A percentile compares a stretch with the other conserved stretches of the same genome.
These are phyloP conservation scores for Allomyces macrogynus DNA, from an alignment of 192 early-diverging fungal genomes.

Conservation along the genomic window DNA sequence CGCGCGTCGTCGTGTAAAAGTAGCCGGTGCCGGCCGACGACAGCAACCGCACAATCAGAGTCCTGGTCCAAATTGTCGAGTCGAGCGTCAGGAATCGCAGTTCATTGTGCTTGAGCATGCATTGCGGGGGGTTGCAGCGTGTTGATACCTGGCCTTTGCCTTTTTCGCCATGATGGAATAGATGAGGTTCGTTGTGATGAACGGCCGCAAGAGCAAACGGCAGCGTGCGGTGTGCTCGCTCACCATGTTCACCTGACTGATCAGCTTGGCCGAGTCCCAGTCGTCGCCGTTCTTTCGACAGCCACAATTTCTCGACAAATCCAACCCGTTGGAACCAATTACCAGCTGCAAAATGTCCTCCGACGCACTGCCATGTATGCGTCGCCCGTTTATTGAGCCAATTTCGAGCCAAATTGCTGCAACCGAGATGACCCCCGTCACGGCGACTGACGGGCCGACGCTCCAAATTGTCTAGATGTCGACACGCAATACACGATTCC, in stretches of 20 bases:
- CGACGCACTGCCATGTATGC: not conserved
- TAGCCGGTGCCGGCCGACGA: constrained; percentile 80
- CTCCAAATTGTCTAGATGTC: not conserved
- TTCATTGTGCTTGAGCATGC: not conserved
- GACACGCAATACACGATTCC: not conserved
- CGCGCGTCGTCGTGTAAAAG: constrained; percentile 63
- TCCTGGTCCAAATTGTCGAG: constrained; percentile 18
- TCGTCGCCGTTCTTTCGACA: too few species aligned
- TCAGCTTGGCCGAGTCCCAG: too few species aligned
- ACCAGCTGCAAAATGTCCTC: not conserved
- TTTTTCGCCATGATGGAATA: constrained; percentile 42
- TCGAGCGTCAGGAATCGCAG: not conserved
- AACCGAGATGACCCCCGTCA: too few species aligned
- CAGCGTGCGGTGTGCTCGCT: too few species aligned
- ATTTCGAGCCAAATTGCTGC: too few species aligned
- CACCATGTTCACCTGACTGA: too few species aligned
- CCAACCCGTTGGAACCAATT: too few species aligned
- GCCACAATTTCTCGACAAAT: too few species aligned
- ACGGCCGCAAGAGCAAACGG: too few species aligned
- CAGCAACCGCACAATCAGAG: constrained; percentile 65
- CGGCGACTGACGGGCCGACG: too few species aligned
- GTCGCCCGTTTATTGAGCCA: too few species aligned
- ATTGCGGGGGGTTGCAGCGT: not conserved
- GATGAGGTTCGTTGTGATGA: too few species aligned
- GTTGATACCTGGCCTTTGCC: constrained; percentile 40